These are phyloP conservation scores for Vitis hybrid DNA, from an alignment of 177 flowering plant genomes.

Conservation along the genomic window DNA sequence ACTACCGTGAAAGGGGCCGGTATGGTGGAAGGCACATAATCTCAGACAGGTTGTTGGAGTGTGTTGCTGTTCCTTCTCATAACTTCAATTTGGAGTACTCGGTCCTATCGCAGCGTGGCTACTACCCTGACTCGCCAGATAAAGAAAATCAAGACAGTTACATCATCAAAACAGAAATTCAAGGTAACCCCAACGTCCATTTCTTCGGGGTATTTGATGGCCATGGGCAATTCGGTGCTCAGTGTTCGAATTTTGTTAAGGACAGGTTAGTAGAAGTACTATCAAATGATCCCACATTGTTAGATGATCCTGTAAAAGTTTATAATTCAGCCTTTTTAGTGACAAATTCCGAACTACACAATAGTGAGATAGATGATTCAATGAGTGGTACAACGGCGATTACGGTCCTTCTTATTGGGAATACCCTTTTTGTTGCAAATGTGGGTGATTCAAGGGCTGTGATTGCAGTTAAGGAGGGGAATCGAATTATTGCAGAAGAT, in stretches of 20 bases:
- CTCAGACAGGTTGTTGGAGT: slow-evolving; percentile 51
- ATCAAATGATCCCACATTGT: slow-evolving; percentile 48
- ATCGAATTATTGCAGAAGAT: slow-evolving; percentile 57
- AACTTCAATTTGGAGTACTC: slow-evolving; percentile 62
- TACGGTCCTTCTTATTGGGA: slow-evolving; percentile 74
- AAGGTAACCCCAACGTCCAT: slow-evolving; percentile 86
- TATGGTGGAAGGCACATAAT: slow-evolving; percentile 26
- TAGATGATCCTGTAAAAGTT: slow-evolving; percentile 75
- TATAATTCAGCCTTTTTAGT: slow-evolving; percentile 59
- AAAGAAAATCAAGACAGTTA: slow-evolving; percentile 92
- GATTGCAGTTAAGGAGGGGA: slow-evolving; percentile 62
- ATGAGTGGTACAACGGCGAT: slow-evolving; percentile 99
- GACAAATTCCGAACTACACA: slow-evolving; percentile 65
- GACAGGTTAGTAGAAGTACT: slow-evolving; percentile 66
- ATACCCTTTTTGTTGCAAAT: slow-evolving; percentile 79
- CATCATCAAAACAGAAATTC: slow-evolving; percentile 63
- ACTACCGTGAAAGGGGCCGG: slow-evolving; percentile 17
- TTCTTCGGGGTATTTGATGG: slow-evolving; percentile 99
- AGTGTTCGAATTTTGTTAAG: slow-evolving; percentile 80
- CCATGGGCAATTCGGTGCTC: slow-evolving; percentile 81
- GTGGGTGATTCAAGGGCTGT: slow-evolving; percentile 99
- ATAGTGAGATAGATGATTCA: slow-evolving; percentile 80
- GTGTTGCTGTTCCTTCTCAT: slow-evolving; percentile 67
- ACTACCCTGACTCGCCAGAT: slow-evolving; percentile 85
- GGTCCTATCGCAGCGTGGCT: slow-evolving; percentile 69